A percentile compares a stretch with the other conserved stretches of the same genome.
Conservation (phyloP, 75 land plant species). For the Pseudotsuga menziesii region DNA sequence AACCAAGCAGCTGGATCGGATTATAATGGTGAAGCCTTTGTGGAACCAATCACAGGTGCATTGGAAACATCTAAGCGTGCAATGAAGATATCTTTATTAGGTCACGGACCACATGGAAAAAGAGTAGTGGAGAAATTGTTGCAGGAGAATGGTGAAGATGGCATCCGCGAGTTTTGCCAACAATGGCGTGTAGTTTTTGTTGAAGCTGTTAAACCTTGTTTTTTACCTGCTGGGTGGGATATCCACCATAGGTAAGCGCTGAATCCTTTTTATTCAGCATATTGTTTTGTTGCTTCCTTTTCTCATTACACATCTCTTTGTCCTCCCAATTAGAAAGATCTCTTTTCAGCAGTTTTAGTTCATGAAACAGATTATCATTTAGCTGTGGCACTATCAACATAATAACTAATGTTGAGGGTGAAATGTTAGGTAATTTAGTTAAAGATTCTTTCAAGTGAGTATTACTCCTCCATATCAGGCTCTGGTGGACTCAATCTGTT, state of each 20-base stretch:
- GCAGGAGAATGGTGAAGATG: constrained; percentile 72
- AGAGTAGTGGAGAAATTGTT: constrained; percentile 77
- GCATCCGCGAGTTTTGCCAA: constrained; percentile 79
- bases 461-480: too few species aligned
- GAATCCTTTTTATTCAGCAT: neutral
- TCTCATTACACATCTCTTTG: too few species aligned
- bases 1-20: neutral
- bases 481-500: too few species aligned
- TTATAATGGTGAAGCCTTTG: neutral
- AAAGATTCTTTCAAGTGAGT: too few species aligned
- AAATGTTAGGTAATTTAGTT: too few species aligned
- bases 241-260: constrained; percentile 75
- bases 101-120: constrained; percentile 97
- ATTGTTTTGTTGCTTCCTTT: too few species aligned
- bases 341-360: too few species aligned
- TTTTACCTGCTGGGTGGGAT: constrained; percentile 96
- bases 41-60: neutral
- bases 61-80: neutral
- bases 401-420: too few species aligned
- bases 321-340: too few species aligned
- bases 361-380: too few species aligned
- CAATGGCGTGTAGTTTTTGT: constrained; percentile 94
- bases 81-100: constrained; percentile 74
- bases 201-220: constrained; percentile 73
- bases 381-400: too few species aligned